Evolutionary conservation across 2,329 filamentous ascomycete species (phyloP).

Genomic region (Emmonsia crescens): DNA sequence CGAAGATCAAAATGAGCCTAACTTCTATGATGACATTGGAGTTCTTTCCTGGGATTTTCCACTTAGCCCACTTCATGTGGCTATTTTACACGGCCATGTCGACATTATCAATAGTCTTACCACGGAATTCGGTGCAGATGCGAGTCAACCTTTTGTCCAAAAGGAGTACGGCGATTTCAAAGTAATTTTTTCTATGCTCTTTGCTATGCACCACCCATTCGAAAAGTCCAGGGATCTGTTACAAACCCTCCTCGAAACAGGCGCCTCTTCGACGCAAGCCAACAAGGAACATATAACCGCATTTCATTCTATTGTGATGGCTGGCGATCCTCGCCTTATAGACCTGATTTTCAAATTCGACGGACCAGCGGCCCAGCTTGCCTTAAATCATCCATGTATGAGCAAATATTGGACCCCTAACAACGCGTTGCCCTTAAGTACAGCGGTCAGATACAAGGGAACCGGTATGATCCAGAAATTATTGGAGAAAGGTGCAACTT

Average conservation of each 20-base stretch:
- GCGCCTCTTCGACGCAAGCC: conserved; percentile 60
- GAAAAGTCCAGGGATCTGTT: conserved; percentile 54
- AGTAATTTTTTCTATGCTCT: conserved; percentile 54
- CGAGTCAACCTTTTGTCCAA: conserved; percentile 47
- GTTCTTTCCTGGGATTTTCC: conserved; percentile 69
- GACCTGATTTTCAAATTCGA: conserved; percentile 40
- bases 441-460: conserved; percentile 30
- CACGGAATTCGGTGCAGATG: conserved; percentile 63
- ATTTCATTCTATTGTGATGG: conserved; percentile 48
- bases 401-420: conserved; percentile 47
- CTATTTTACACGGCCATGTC: conserved; percentile 61
- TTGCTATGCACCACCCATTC: conserved; percentile 51
- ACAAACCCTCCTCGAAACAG: conserved; percentile 48
- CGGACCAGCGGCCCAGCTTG: conserved; percentile 43
- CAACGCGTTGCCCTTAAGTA: conserved; percentile 25
- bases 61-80: conserved; percentile 64
- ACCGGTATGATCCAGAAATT: conserved; percentile 46
- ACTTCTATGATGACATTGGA: conserved; percentile 64
- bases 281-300: conserved; percentile 51
- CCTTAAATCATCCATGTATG: conserved; percentile 53
- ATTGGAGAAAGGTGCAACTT: conserved; percentile 50
- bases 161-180: conserved; percentile 29
- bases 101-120: conserved; percentile 60
- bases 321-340: conserved; percentile 20
- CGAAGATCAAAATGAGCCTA: conserved; percentile 44